Evolutionary conservation across 768 basidiomycete genomes (phyloP), one percentile per base, ranked within the genome.

Genomic region (Wakefieldia striispora): DNA sequence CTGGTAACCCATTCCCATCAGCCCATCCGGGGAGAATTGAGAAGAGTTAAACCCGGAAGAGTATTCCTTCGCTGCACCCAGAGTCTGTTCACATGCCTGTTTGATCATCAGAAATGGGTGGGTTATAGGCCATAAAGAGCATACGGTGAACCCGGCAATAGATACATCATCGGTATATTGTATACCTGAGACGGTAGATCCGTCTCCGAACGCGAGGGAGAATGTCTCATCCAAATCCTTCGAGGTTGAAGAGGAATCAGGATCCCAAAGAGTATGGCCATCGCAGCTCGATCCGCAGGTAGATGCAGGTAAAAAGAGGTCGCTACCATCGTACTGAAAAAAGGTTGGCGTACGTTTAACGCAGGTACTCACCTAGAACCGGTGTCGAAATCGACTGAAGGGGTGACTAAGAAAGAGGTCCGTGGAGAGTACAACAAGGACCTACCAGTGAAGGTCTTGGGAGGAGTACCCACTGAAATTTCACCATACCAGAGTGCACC

Each of bases 1-100:
- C n/a, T 62, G 59, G 67, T 72, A 78, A 0, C 53, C 76, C 75
- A 78, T 70, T 42, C 76, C 72, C 50, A 71, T 52, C 34, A 71
- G 23, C 3, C 70, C 66, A 34, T 65, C 66, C 4, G 62, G 1
- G 11, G 49, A 47, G 10, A 60, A 6, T 17, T 0, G 2, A 33
- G n/a, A n/a, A n/a, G n/a, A n/a, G n/a, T n/a, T n/a, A n/a, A n/a
- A n/a, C n/a, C n/a, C n/a, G n/a, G n/a, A n/a, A n/a, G n/a, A n/a
- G n/a, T n/a, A n/a, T n/a, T n/a, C n/a, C n/a, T 36, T 4, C 7
- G 53, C 62, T 24, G 45, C 53, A 6, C 61, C 58, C 3, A 63
- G n/a, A 0, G 50, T 48, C 39, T 63, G 61, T 9, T 5, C 10
- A 9, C 9, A n/a, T 6, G 51, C 61, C 61, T 62, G n/a, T 17